Conservation (phyloP, 306 rosid genomes). For the Sophora flavescens region DNA sequence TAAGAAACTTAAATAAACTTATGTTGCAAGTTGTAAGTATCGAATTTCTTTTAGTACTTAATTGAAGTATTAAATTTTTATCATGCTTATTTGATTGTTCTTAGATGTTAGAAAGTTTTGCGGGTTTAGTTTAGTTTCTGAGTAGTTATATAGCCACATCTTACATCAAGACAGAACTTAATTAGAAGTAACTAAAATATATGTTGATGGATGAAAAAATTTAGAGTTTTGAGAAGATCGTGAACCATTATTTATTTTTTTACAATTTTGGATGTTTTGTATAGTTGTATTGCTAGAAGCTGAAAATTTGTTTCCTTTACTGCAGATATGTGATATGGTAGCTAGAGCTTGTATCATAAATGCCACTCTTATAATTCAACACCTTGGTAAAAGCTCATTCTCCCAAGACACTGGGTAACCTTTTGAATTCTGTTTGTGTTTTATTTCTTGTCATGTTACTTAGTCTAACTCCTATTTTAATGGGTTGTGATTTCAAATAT, state of each 20-base stretch:
- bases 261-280: conserved; percentile 27
- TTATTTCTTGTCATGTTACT: neutral
- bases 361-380: conserved; percentile 92
- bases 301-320: conserved; percentile 44
- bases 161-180: conserved; percentile 3
- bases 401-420: conserved; percentile 87
- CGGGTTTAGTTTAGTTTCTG: conserved; percentile 12
- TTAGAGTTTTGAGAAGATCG: conserved; percentile 24
- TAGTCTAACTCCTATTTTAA: too few species aligned
- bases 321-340: conserved; percentile 98
- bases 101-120: conserved; percentile 16
- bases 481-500: too few species aligned
- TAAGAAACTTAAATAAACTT: conserved; percentile 49
- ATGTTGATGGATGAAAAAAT: conserved; percentile 3
- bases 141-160: conserved; percentile 3
- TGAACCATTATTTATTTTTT: neutral
- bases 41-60: conserved; percentile 25
- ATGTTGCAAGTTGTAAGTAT: conserved; percentile 11
- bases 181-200: neutral
- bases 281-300: conserved; percentile 24
- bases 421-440: conserved; percentile 16
- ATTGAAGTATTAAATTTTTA: conserved; percentile 17
- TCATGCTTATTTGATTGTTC: conserved; percentile 13
- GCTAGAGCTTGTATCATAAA: conserved; percentile 91
- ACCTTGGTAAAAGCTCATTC: conserved; percentile 88